A percentile compares a stretch with the other conserved stretches of the same genome.
Evolutionary conservation across 169 alveolate genomes (phyloP).

Genomic region (Eimeria acervulina): DNA sequence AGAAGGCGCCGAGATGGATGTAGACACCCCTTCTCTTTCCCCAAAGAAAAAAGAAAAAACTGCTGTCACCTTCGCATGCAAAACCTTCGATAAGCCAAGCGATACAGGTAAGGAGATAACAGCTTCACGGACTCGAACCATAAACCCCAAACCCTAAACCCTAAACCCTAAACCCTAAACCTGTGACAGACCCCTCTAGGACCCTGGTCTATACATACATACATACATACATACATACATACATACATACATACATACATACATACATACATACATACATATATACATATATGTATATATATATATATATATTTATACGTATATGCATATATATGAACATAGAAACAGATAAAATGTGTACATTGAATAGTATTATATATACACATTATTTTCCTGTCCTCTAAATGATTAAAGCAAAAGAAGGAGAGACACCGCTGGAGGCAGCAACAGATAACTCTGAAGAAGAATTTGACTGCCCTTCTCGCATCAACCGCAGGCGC

Average conservation of each 20-base stretch:
- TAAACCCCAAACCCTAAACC: too few species aligned
- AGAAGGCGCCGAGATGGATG: background rate
- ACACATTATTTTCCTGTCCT: background rate
- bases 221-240: too few species aligned
- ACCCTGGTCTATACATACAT: too few species aligned
- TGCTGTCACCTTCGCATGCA: conserved; percentile 6
- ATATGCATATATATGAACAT: background rate
- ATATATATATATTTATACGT: background rate
- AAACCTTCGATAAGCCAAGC: background rate
- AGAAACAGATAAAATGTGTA: background rate
- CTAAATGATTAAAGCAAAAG: background rate
- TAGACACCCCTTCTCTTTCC: background rate
- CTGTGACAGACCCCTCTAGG: too few species aligned
- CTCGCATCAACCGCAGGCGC: background rate
- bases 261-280: too few species aligned
- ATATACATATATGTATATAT: too few species aligned
- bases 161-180: too few species aligned
- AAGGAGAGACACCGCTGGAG: background rate
- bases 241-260: too few species aligned
- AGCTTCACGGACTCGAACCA: too few species aligned
- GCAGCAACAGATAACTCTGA: background rate
- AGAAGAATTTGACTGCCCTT: conserved; percentile 1
- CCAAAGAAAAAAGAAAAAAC: background rate
- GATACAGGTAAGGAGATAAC: background rate
- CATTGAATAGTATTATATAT: too few species aligned